Conservation (phyloP, 2,329 filamentous ascomycete species). For the Aspergillus puulaauensis region DNA sequence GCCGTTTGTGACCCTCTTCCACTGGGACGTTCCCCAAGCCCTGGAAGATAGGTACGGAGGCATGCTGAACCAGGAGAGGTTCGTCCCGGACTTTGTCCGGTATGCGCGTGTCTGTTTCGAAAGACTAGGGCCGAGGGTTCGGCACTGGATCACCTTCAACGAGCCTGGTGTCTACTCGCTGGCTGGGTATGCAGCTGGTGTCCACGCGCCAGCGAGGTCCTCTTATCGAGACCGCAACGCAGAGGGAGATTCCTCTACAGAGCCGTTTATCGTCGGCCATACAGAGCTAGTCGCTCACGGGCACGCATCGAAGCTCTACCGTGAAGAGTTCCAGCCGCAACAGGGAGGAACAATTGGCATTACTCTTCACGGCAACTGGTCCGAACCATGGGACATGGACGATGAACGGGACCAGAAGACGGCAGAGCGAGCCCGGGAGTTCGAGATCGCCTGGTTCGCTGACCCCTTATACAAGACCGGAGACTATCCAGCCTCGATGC, state of each 20-base stretch:
- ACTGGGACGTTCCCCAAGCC: conserved; percentile 77
- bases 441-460: conserved; percentile 78
- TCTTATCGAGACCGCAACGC: conserved; percentile 68
- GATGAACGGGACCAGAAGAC: conserved; percentile 71
- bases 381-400: conserved; percentile 73
- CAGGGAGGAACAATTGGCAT: conserved; percentile 75
- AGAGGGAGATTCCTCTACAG: conserved; percentile 70
- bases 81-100: conserved; percentile 71
- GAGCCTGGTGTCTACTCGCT: conserved; percentile 79
- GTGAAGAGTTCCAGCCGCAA: conserved; percentile 70
- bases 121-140: conserved; percentile 68
- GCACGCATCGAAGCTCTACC: conserved; percentile 71
- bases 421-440: conserved; percentile 73
- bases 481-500: conserved; percentile 76
- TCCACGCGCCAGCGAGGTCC: conserved; percentile 73
- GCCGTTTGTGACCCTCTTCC: conserved; percentile 76
- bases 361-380: conserved; percentile 74
- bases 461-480: conserved; percentile 75
- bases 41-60: conserved; percentile 76
- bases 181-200: conserved; percentile 71
- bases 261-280: conserved; percentile 77
- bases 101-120: conserved; percentile 76
- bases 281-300: conserved; percentile 74
- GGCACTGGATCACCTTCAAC: conserved; percentile 84
- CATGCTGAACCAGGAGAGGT: conserved; percentile 72